Percentiles rank a stretch among this genome's conserved stretches.
These are phyloP conservation scores for Lactuca sativa DNA, from an alignment of 129 eudicot species.

Conservation along the genomic window DNA sequence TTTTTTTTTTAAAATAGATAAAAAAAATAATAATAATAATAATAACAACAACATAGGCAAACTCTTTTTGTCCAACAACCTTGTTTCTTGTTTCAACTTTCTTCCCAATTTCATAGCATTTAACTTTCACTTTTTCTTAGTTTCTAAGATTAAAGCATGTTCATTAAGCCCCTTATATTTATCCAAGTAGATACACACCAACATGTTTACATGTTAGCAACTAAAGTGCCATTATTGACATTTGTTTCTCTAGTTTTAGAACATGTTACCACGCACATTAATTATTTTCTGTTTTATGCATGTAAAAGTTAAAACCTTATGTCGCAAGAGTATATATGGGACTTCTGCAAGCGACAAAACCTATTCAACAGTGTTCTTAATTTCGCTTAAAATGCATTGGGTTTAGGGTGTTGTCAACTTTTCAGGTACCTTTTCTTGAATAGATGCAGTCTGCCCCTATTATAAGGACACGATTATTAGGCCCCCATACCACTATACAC, in stretches of 20 bases:
- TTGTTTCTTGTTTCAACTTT: background rate
- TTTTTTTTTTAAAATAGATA: too few species aligned
- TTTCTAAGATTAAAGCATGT: too few species aligned
- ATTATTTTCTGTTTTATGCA: too few species aligned
- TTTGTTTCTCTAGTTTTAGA: background rate
- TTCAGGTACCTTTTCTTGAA: constrained; percentile 27
- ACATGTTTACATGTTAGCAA: too few species aligned
- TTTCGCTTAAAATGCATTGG: constrained; percentile 9
- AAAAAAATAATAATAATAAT: too few species aligned
- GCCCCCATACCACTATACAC: constrained; percentile 26
- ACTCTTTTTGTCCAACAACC: background rate
- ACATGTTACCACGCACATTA: background rate
- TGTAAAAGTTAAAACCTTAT: background rate
- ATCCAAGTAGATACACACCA: background rate
- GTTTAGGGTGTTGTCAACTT: constrained; percentile 22
- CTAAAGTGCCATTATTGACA: too few species aligned
- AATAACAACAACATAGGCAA: too few species aligned
- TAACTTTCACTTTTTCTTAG: background rate
- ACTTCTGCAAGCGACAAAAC: too few species aligned
- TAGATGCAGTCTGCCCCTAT: constrained; percentile 19
- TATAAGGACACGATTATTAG: constrained; percentile 12
- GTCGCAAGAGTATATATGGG: background rate
- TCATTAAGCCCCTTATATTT: background rate
- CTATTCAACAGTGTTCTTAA: background rate
- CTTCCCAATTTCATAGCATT: background rate